Base-by-base conservation (phyloP, 176 grass and related monocot species). In the Otatea glauca region DNA sequence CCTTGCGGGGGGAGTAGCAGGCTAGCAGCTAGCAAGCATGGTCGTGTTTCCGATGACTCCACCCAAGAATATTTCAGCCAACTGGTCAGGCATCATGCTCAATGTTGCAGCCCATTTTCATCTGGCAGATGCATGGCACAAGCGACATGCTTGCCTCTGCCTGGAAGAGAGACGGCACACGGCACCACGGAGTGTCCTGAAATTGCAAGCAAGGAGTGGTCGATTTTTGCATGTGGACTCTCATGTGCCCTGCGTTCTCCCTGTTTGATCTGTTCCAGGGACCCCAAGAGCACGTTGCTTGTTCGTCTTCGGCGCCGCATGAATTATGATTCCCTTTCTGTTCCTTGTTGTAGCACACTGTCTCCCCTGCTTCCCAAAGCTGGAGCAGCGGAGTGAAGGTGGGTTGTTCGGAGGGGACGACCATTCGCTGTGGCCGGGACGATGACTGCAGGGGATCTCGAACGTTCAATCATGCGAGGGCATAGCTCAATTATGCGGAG, bases 361-460 rank as follows among this genome's bases (percentile, higher is more conserved):
- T 49, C 43, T 72, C 69, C 69, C 9, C 6, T 78, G 66, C 56
- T 63, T 61, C 73, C 51, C 41, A 20, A 72, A 79, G 65, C 54
- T 72, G 67, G 43, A 42, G 55, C 75, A 86, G 21, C 6, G 29
- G 42, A 79, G 14, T 79, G 48, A 49, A 20, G 65, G 20, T 62
- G 54, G 72, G 65, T 41, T 23, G 74, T 48, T 71, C 18, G 16
- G 59, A 38, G 70, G 47, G n/a, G 16, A 29, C 21, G 43, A 38
- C 5, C 12, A 49, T 4, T 49, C 47, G 47, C 47, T 49, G 47
- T 49, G n/a, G n/a, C n/a, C n/a, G n/a, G 14, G 47, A 49, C 3
- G 12, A 12, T 2, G 50, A 7, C 17, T 20, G 50, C 16, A 53
- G 1, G 21, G 20, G 21, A 23, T 10, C 21, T 59, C 6, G 8